phyloP scores from a whole-genome alignment of 1,139 yeast species.

The Sugiyamaella novakii region DNA sequence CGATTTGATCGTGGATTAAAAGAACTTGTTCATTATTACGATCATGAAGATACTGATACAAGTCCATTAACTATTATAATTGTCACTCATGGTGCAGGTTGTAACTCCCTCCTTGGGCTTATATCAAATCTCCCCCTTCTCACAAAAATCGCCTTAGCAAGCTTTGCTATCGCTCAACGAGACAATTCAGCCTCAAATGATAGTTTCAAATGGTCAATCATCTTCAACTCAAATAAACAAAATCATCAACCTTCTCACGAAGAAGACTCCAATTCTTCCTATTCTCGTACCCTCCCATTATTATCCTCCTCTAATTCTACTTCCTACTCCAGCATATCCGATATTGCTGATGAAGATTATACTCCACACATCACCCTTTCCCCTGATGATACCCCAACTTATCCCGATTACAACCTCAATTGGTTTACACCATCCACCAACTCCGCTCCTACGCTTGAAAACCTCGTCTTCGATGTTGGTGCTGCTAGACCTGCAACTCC shows the following conservation, averaged over 20 bases:
- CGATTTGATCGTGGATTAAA: slow-evolving; percentile 40
- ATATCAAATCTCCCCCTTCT: slow-evolving; percentile 40
- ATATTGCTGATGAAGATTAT: slow-evolving; percentile 11
- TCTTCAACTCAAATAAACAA: slow-evolving; percentile 11
- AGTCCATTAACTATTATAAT: slow-evolving; percentile 35
- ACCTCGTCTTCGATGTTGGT: slow-evolving; percentile 11
- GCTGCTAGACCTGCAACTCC: slow-evolving; percentile 17
- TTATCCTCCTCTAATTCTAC: slow-evolving; percentile 18
- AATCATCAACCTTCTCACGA: background rate
- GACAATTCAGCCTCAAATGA: background rate
- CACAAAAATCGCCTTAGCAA: slow-evolving; percentile 39
- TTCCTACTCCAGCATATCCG: slow-evolving; percentile 16
- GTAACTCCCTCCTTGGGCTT: slow-evolving; percentile 44
- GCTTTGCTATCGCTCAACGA: slow-evolving; percentile 33
- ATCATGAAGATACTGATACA: slow-evolving; percentile 5
- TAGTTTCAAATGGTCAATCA: slow-evolving; percentile 12
- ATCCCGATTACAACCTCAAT: slow-evolving; percentile 6
- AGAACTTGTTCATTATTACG: slow-evolving; percentile 33
- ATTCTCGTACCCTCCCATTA: background rate
- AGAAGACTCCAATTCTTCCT: background rate
- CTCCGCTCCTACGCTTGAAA: slow-evolving; percentile 6
- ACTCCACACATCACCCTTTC: slow-evolving; percentile 2
- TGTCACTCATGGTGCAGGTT: slow-evolving; percentile 48
- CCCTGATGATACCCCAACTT: slow-evolving; percentile 1
- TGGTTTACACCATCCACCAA: slow-evolving; percentile 8